Conservation (phyloP, 139 green algal genomes). For the Chlorella vulgaris region DNA sequence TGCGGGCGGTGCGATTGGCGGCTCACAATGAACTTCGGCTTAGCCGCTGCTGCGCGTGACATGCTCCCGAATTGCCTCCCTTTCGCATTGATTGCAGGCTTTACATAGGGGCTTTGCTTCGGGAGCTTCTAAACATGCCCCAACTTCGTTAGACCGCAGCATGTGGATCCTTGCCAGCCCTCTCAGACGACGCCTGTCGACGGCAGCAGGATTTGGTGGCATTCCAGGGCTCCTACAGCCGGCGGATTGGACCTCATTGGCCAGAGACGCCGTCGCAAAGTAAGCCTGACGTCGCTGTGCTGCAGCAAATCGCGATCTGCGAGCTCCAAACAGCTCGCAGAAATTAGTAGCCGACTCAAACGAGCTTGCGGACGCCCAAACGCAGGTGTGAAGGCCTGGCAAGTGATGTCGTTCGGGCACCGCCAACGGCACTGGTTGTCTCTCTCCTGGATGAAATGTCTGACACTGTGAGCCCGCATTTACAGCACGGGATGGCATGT, state of each 20-base stretch:
- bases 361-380: neutral
- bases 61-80: no score
- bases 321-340: neutral
- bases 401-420: constrained; percentile 26
- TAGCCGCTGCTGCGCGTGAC: no score
- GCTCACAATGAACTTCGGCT: no score
- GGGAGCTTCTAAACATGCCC: no score
- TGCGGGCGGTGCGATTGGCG: no score
- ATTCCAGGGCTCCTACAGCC: constrained; percentile 9
- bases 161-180: no score
- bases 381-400: constrained; percentile 47
- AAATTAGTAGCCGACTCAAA: no score
- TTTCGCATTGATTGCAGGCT: no score
- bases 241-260: constrained; percentile 15
- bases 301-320: neutral
- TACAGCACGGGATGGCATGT: neutral
- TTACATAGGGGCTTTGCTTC: no score
- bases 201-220: constrained; percentile 12
- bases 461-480: constrained; percentile 35
- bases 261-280: neutral
- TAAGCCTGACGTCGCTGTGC: neutral
- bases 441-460: constrained; percentile 51
- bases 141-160: no score
- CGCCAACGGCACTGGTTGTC: constrained; percentile 34
- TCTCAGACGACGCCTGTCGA: neutral